These are phyloP conservation scores for Metschnikowia dekortorum DNA, from an alignment of 805 yeast genomes.

Conservation along the genomic window DNA sequence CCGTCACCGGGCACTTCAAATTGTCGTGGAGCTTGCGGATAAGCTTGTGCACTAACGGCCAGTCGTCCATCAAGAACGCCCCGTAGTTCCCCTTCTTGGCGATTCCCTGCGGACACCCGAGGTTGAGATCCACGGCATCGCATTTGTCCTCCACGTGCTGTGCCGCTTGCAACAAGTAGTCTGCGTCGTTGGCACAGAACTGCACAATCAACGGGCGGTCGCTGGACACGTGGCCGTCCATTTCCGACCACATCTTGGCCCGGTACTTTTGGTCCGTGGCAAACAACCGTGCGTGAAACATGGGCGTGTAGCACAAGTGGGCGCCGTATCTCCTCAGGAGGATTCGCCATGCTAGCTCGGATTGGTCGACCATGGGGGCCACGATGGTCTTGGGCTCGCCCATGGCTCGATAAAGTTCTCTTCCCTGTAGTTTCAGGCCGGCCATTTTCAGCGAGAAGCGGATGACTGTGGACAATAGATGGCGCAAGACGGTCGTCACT, in stretches of 20 bases:
- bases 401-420: conserved; percentile 62
- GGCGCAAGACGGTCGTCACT: conserved; percentile 6
- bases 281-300: conserved; percentile 90
- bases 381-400: conserved; percentile 80
- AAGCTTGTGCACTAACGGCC: conserved; percentile 73
- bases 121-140: conserved; percentile 92
- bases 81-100: conserved; percentile 95
- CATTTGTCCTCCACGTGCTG: conserved; percentile 72
- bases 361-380: conserved; percentile 98
- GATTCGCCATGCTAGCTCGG: conserved; percentile 93
- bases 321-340: conserved; percentile 88
- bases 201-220: conserved; percentile 92
- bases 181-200: conserved; percentile 95
- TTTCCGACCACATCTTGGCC: conserved; percentile 59
- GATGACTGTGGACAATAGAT: not conserved
- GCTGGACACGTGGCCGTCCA: conserved; percentile 63
- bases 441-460: conserved; percentile 10
- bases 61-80: conserved; percentile 93
- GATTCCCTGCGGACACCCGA: conserved; percentile 98
- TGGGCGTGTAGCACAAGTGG: conserved; percentile 90
- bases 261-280: conserved; percentile 82
- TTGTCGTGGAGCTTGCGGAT: conserved; percentile 72
- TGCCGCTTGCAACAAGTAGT: conserved; percentile 77
- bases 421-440: conserved; percentile 42
- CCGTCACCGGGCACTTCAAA: conserved; percentile 85